Base-by-base conservation (phyloP, 768 basidiomycete genomes). In the Tephrocybe sp. region DNA sequence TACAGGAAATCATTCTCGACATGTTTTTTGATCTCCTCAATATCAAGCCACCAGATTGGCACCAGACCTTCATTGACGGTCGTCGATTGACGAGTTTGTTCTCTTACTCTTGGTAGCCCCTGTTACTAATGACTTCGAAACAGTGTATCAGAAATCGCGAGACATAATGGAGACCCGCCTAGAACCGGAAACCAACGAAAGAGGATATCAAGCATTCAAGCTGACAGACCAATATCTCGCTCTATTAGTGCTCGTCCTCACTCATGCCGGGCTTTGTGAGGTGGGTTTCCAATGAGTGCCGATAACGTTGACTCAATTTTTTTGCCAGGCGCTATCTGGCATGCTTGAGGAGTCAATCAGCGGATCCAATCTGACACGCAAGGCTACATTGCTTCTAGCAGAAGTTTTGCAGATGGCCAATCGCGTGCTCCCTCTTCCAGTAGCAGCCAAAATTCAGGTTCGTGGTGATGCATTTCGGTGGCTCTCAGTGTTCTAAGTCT, bases 11-110 rank as follows among this genome's bases (percentile, higher is more conserved):
- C 25, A 76, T 98, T 30, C 73, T 98, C 46, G 93, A 98, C 59
- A 88, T 97, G 82, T 89, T 98, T 61, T 98, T 98, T 61, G 90
- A 92, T 54, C 76, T 95, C 15, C 72, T 99, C 17, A 91, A 93
- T 50, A 95, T 98, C 68, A 91, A 91, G 65, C 80, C 89, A 0
- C 90, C 93, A 1, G 88, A 88, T 39, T 98, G 95, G 93, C 91
- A 92, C 64, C 82, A 92, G 60, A 88, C 91, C 0, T 98, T 96
- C 62, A 87, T 97, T 30, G 88, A 88, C 50, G 94, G 93, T 10
- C 83, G 90, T 42, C 78, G 94, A 24, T 69, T 97, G 48, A 96
- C 93, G 2, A 88, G 94, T 94, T 62, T 54, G 85, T 37, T 40
- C 11, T 10, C 45, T 38, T 34, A 44, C 21, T 34, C 4, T 23